phyloP scores from a whole-genome alignment of 2,329 filamentous ascomycete species.

The Cryphonectria carpinicola region DNA sequence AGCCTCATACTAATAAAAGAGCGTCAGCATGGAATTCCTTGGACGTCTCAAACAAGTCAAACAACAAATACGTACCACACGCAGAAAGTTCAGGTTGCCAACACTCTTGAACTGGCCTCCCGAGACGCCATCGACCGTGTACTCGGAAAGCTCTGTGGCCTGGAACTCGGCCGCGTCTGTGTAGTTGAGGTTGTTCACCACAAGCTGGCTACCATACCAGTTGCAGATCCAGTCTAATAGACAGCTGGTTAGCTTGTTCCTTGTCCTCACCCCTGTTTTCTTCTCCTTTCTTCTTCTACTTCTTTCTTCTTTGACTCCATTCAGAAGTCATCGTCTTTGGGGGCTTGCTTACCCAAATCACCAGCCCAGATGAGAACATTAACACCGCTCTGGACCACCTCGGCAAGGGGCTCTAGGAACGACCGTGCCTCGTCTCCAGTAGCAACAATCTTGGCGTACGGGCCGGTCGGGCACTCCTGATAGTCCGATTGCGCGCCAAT shows the following conservation, averaged over 20 bases:
- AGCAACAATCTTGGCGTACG: constrained; percentile 42
- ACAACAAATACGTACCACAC: constrained; percentile 36
- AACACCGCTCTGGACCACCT: constrained; percentile 52
- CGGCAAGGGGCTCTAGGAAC: constrained; percentile 47
- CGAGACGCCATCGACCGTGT: constrained; percentile 52
- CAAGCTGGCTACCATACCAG: constrained; percentile 55
- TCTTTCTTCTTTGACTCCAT: too few relatives aligned
- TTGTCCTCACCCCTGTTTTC: not conserved
- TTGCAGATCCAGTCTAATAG: constrained; percentile 60
- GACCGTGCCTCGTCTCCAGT: constrained; percentile 50
- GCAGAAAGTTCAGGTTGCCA: constrained; percentile 53
- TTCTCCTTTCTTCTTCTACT: too few relatives aligned
- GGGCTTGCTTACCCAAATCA: constrained; percentile 46
- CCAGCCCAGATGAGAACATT: constrained; percentile 58
- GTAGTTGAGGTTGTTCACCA: constrained; percentile 51
- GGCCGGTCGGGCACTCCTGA: constrained; percentile 44
- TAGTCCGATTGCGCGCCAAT: constrained; percentile 51
- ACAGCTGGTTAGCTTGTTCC: constrained; percentile 25
- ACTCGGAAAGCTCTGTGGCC: constrained; percentile 42
- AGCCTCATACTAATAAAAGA: constrained; percentile 22
- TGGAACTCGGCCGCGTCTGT: constrained; percentile 45
- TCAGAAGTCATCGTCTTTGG: too few relatives aligned
- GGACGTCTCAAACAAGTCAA: not conserved
- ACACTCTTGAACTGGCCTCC: constrained; percentile 55
- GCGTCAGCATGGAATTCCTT: not conserved